Evolutionary conservation across 2,329 filamentous ascomycete species (phyloP), one percentile per base, ranked within the genome.

Genomic region (Diaporthe sp.): DNA sequence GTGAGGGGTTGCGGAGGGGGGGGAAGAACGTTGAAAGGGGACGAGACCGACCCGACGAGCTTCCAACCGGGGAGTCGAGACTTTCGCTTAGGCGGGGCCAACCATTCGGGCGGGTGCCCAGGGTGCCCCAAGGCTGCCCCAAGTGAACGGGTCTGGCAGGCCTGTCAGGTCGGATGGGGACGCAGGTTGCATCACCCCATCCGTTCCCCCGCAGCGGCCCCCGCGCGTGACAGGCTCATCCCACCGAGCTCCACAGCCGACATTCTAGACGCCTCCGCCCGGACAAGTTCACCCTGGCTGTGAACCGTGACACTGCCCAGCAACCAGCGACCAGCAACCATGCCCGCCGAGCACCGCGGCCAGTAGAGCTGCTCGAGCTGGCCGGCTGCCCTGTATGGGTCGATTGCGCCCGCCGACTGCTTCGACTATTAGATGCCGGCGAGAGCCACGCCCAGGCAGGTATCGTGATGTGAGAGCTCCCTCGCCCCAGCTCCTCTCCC

Each of bases 201-300:
- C 70, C 51, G 32, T 51, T 53, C 58, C 70, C 70, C 70, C 70
- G 73, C 73, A 75, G n/a, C 53, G 47, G 63, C 47, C 63, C 73
- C 63, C 63, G 63, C 63, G 63, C 63, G 63, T 68, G 63, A 68
- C 70, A 72, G 70, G 71, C 66, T 75, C 74, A 75, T 75, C 71
- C 71, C 66, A 73, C 71, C 39, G 73, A 35, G 70, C 53, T 65
- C 74, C 74, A 75, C 66, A 70, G 61, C 66, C 59, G 51, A 53
- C 59, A 58, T 55, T 69, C 71, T 74, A 73, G 66, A 61, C 47
- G 35, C 63, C 69, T 50, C 51, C 51, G 37, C 25, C 44, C 69
- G 53, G 71, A 50, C 59, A 32, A 44, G n/a, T 50, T 63, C 53
- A 53, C 55, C 59, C 71, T 39, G 39, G 51, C 61, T 35, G 47